Percentiles rank a stretch among this genome's conserved stretches.
Conservation (phyloP, 441 rosid species). For the Jatropha multifida region DNA sequence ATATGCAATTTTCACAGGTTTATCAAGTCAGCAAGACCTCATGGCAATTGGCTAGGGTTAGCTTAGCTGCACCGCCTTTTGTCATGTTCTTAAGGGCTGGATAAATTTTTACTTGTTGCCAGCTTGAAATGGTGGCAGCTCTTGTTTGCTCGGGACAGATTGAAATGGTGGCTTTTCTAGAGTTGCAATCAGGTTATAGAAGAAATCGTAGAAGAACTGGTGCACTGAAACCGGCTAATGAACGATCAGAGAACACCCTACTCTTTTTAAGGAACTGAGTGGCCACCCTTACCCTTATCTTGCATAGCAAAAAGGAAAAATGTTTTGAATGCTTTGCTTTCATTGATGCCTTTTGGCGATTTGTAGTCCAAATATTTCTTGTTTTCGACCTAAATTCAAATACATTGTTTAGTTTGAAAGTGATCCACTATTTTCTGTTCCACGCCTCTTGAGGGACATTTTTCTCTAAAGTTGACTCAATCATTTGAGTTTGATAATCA, state of each 20-base stretch:
- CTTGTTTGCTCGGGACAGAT: neutral
- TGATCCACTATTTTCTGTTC: too few relatives aligned
- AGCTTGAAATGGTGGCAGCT: neutral
- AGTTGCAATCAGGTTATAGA: neutral
- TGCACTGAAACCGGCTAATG: neutral
- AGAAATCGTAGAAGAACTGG: neutral
- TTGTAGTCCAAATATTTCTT: neutral
- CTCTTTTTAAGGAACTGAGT: neutral
- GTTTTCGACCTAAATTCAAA: neutral
- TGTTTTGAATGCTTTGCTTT: neutral
- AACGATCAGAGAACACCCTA: neutral
- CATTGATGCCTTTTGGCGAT: slow-evolving; percentile 6
- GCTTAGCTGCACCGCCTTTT: neutral
- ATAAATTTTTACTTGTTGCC: neutral
- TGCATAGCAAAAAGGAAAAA: neutral
- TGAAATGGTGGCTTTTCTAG: neutral
- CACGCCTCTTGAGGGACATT: too few relatives aligned
- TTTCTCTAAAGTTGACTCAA: too few relatives aligned
- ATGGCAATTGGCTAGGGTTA: neutral
- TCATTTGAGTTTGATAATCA: too few relatives aligned
- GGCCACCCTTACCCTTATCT: neutral
- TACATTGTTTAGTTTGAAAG: neutral
- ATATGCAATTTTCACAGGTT: neutral
- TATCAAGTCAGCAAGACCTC: neutral
- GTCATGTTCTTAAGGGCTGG: slow-evolving; percentile 4